phyloP scores from a whole-genome alignment of 2,329 filamentous ascomycete genomes.

The Canariomyces notabilis region DNA sequence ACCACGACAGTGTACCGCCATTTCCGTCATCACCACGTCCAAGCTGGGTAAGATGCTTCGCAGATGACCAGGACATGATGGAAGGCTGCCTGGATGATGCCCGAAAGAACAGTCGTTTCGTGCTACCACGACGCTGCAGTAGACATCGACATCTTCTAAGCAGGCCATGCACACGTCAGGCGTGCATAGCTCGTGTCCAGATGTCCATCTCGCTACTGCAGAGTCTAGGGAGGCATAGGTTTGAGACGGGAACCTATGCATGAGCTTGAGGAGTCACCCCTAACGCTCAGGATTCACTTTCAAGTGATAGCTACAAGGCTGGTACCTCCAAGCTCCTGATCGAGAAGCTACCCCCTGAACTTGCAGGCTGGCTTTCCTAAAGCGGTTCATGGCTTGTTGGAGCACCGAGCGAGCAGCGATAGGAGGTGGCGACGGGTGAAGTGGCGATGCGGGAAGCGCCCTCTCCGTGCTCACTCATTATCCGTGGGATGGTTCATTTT shows the following conservation, averaged over 20 bases:
- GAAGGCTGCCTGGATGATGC: constrained; percentile 79
- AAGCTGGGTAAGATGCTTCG: constrained; percentile 43
- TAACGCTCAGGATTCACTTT: constrained; percentile 48
- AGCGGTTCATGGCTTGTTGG: constrained; percentile 70
- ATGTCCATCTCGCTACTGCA: constrained; percentile 50
- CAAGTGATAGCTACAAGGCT: constrained; percentile 59
- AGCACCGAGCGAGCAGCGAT: constrained; percentile 49
- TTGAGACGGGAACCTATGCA: constrained; percentile 40
- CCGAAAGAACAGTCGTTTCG: constrained; percentile 83
- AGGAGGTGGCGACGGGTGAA: constrained; percentile 38
- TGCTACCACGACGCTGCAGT: constrained; percentile 87
- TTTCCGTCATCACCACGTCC: neutral
- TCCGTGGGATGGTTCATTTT: constrained; percentile 75
- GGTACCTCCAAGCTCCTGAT: constrained; percentile 53
- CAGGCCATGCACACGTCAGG: constrained; percentile 66
- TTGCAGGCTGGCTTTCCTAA: constrained; percentile 65
- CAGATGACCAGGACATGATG: constrained; percentile 81
- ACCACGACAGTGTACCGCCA: constrained; percentile 61
- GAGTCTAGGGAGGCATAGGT: constrained; percentile 49
- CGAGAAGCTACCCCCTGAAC: constrained; percentile 68
- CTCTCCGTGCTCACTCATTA: constrained; percentile 69
- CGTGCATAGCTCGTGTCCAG: constrained; percentile 62
- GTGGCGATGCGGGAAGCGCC: constrained; percentile 65
- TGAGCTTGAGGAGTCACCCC: constrained; percentile 55
- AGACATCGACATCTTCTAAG: constrained; percentile 76